Conservation (phyloP, 2,329 filamentous ascomycete species). For the Apiospora aurea region DNA sequence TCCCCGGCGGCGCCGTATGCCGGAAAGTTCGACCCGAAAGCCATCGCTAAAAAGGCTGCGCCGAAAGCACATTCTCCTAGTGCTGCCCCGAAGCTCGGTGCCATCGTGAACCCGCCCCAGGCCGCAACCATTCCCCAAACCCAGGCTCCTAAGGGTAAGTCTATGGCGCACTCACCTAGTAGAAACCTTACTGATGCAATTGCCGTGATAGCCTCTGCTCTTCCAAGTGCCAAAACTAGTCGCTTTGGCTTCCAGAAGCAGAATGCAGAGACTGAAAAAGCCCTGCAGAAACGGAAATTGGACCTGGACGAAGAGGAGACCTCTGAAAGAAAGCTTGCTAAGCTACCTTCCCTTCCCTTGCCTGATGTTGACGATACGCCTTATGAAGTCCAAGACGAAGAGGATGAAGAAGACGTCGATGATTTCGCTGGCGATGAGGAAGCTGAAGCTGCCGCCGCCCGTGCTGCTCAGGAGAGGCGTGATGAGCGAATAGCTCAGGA, state of each 20-base stretch:
- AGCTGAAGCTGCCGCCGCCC: conserved; percentile 83
- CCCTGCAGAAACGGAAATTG: conserved; percentile 74
- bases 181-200: conserved; percentile 35
- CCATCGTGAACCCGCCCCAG: conserved; percentile 49
- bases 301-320: conserved; percentile 90
- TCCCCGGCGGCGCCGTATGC: conserved; percentile 68
- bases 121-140: conserved; percentile 44
- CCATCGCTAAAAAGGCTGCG: conserved; percentile 80
- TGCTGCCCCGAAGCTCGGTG: conserved; percentile 60
- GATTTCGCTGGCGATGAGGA: conserved; percentile 86
- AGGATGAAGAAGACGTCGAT: conserved; percentile 75
- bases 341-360: conserved; percentile 79
- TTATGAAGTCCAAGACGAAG: conserved; percentile 66
- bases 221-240: conserved; percentile 76
- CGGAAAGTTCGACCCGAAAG: conserved; percentile 87
- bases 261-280: conserved; percentile 69
- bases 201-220: conserved; percentile 52
- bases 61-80: conserved; percentile 62
- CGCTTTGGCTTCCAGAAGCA: conserved; percentile 84
- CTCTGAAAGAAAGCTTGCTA: conserved; percentile 86
- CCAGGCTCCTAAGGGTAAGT: conserved; percentile 47
- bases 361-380: conserved; percentile 67
- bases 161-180: conserved; percentile 10
- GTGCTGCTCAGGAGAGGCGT: conserved; percentile 84
- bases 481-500: conserved; percentile 69